phyloP scores from a whole-genome alignment of 176 grass and related monocot genomes.

The Avena sativa region DNA sequence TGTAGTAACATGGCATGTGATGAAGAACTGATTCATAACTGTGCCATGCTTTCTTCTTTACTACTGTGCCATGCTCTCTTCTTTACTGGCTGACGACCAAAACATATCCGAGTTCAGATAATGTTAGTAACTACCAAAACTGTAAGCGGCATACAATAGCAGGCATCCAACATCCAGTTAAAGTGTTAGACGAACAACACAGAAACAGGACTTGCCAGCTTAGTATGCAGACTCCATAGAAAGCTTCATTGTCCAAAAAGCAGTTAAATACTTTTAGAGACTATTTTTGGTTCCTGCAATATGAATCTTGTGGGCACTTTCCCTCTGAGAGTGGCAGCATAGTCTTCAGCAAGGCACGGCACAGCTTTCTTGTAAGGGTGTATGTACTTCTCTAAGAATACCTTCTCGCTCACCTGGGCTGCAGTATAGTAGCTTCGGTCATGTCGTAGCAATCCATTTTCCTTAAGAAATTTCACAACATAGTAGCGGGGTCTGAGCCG shows the following conservation, averaged over 20 bases:
- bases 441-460: slow-evolving; percentile 40
- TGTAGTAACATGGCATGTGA: slow-evolving; percentile 6
- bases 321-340: slow-evolving; percentile 40
- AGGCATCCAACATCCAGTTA: background rate
- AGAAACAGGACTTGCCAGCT: slow-evolving; percentile 30
- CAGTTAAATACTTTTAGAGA: background rate
- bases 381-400: slow-evolving; percentile 64
- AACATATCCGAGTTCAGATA: slow-evolving; percentile 4
- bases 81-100: slow-evolving; percentile 10
- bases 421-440: slow-evolving; percentile 49
- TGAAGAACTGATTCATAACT: background rate
- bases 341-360: slow-evolving; percentile 42
- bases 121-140: slow-evolving; percentile 19
- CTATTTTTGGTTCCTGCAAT: background rate
- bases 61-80: background rate
- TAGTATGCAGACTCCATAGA: slow-evolving; percentile 1
- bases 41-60: background rate
- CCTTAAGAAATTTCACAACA: slow-evolving; percentile 60
- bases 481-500: slow-evolving; percentile 54
- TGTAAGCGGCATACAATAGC: background rate
- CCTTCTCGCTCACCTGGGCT: slow-evolving; percentile 44
- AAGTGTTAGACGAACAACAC: slow-evolving; percentile 23
- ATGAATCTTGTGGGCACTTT: slow-evolving; percentile 27
- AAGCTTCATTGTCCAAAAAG: slow-evolving; percentile 6
- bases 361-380: slow-evolving; percentile 44